phyloP scores from a whole-genome alignment of 352 stramenopile species.

The Pseudoperonospora humuli region DNA sequence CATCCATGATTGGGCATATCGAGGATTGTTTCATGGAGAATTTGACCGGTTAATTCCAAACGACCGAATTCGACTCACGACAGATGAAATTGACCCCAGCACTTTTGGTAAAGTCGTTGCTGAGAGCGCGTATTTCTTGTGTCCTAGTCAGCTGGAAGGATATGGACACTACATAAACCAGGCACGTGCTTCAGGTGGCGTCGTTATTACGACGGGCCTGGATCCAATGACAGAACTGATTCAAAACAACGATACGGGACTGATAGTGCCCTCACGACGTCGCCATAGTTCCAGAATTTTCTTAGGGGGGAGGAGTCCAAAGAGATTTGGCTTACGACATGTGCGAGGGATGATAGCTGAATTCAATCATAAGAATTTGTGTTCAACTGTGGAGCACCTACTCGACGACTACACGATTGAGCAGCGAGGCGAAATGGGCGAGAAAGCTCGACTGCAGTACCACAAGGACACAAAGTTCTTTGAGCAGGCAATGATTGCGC shows the following conservation, averaged over 20 bases:
- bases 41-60: slow-evolving; percentile 11
- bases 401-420: slow-evolving; percentile 23
- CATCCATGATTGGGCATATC: slow-evolving; percentile 33
- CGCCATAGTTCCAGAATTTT: slow-evolving; percentile 29
- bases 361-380: slow-evolving; percentile 31
- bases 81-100: slow-evolving; percentile 31
- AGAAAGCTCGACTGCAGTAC: slow-evolving; percentile 35
- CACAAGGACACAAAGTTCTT: slow-evolving; percentile 57
- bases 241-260: slow-evolving; percentile 27
- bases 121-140: slow-evolving; percentile 50
- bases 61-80: slow-evolving; percentile 10
- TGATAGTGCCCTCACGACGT: slow-evolving; percentile 11
- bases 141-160: slow-evolving; percentile 47
- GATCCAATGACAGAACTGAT: slow-evolving; percentile 65
- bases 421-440: slow-evolving; percentile 27
- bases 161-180: slow-evolving; percentile 76
- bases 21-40: slow-evolving; percentile 18
- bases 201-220: slow-evolving; percentile 47
- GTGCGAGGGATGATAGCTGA: slow-evolving; percentile 31
- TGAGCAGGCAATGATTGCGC: no score
- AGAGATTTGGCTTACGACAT: slow-evolving; percentile 18
- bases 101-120: slow-evolving; percentile 50
- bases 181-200: slow-evolving; percentile 31
- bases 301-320: slow-evolving; percentile 33
- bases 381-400: slow-evolving; percentile 32